Percentiles rank a stretch among this genome's conserved stretches.
Conservation (phyloP, 176 grass and related monocot genomes). For the Otatea glauca region DNA sequence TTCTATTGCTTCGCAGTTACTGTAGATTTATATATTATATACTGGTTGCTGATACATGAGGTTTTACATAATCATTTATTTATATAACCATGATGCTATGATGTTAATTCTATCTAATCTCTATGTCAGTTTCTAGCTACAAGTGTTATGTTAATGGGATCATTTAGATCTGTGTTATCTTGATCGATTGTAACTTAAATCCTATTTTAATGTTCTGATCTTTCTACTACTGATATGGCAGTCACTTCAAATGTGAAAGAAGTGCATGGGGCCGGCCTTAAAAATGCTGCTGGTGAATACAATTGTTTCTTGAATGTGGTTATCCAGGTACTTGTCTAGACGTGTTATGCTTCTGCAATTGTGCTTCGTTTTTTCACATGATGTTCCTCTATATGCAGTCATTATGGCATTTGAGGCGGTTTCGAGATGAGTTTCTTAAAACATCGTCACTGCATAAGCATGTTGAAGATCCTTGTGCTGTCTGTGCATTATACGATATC, state of each 20-base stretch:
- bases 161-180: conserved; percentile 22
- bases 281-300: conserved; percentile 97
- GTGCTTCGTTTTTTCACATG: conserved; percentile 2
- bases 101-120: conserved; percentile 20
- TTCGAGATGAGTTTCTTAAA: conserved; percentile 81
- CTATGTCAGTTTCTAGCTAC: neutral
- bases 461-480: conserved; percentile 92
- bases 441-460: conserved; percentile 76
- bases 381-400: conserved; percentile 62
- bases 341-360: conserved; percentile 23
- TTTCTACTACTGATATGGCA: conserved; percentile 44
- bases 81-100: neutral
- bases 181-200: conserved; percentile 13
- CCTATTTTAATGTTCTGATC: conserved; percentile 46
- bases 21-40: conserved; percentile 7
- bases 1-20: neutral
- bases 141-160: neutral
- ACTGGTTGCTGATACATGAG: neutral
- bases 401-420: conserved; percentile 87
- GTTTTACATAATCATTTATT: neutral
- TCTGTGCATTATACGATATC: conserved; percentile 89
- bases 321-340: conserved; percentile 78
- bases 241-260: conserved; percentile 61
- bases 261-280: conserved; percentile 74
- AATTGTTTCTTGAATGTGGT: conserved; percentile 99